Conservation (phyloP, 2,329 filamentous ascomycete species). For the Fusarium clavum region DNA sequence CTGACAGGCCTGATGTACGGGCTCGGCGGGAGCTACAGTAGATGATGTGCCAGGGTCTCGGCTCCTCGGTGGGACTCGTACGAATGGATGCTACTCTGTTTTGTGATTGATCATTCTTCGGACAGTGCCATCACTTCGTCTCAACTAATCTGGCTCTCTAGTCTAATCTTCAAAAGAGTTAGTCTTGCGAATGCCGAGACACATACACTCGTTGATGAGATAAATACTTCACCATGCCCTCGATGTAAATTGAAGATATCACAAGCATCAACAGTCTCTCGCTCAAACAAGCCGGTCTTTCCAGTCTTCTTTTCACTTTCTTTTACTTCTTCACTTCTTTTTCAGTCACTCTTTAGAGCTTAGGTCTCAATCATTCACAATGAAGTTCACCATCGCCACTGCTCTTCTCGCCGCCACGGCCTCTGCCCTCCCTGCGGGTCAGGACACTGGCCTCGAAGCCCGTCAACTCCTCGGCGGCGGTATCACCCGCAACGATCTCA, state of each 20-base stretch:
- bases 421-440: constrained; percentile 25
- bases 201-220: not conserved
- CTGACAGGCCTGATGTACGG: not conserved
- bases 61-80: not conserved
- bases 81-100: not conserved
- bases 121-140: constrained; percentile 5
- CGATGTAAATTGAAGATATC: not conserved
- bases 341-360: constrained; percentile 4
- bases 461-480: constrained; percentile 27
- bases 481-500: constrained; percentile 46
- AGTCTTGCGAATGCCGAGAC: constrained; percentile 18
- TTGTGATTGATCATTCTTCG: constrained; percentile 1
- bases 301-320: not conserved
- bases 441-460: constrained; percentile 20
- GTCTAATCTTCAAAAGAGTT: constrained; percentile 4
- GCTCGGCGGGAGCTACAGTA: not conserved
- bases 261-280: constrained; percentile 19
- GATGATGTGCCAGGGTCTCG: not conserved
- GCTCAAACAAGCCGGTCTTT: constrained; percentile 6
- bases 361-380: constrained; percentile 4
- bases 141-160: not conserved
- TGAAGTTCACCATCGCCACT: constrained; percentile 36
- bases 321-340: not conserved
- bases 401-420: constrained; percentile 35
- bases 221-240: constrained; percentile 15